Conservation (phyloP, 305 asterid species). For the Solanum hybrid region DNA sequence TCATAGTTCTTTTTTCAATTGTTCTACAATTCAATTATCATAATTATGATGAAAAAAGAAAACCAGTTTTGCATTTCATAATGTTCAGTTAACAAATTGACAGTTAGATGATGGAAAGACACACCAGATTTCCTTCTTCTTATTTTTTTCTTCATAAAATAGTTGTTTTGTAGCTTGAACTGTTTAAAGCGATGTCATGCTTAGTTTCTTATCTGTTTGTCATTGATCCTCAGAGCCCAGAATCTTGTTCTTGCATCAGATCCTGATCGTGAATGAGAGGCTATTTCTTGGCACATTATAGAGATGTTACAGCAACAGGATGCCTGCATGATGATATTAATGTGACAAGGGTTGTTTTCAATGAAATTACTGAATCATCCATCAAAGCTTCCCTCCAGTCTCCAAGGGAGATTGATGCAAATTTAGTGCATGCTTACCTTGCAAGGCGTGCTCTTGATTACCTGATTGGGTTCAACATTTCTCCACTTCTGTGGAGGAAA, state of each 20-base stretch:
- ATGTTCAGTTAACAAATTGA: neutral
- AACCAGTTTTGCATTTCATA: neutral
- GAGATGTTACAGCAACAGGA: slow-evolving; percentile 95
- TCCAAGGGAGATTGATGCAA: slow-evolving; percentile 64
- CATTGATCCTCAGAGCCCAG: slow-evolving; percentile 59
- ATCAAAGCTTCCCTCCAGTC: slow-evolving; percentile 71
- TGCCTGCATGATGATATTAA: slow-evolving; percentile 58
- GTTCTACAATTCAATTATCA: neutral
- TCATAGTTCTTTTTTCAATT: neutral
- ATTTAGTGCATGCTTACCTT: slow-evolving; percentile 86
- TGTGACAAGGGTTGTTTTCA: slow-evolving; percentile 79
- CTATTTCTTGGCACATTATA: slow-evolving; percentile 89
- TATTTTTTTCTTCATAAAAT: neutral
- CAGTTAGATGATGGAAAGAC: neutral
- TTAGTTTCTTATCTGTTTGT: slow-evolving; percentile 21
- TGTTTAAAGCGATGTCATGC: slow-evolving; percentile 2
- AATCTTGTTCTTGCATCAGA: slow-evolving; percentile 91
- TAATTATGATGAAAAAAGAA: neutral
- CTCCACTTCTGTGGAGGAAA: slow-evolving; percentile 92
- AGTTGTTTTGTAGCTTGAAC: neutral
- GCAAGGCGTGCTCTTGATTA: slow-evolving; percentile 96
- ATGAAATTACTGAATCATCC: slow-evolving; percentile 82
- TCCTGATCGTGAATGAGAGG: slow-evolving; percentile 97
- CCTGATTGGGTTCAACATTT: slow-evolving; percentile 87
- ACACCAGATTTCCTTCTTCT: neutral